Evolutionary conservation across 108 stramenopile genomes (phyloP).

Genomic region (Skeletonema costatum): DNA sequence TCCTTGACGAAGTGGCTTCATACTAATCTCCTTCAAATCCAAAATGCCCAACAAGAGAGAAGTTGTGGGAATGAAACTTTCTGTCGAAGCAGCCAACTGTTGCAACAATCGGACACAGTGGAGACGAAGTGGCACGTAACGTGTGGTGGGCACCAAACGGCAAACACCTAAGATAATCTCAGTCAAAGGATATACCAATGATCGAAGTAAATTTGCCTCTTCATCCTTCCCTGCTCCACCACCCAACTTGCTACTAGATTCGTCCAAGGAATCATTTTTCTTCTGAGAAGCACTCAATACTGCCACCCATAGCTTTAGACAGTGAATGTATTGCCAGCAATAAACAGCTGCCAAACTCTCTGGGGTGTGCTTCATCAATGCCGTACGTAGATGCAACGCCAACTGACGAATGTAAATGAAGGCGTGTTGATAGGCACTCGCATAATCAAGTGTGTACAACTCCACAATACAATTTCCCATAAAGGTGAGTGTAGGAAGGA

Average conservation of each 20-base stretch:
- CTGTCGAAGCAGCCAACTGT: slow-evolving; percentile 89
- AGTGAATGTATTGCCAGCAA: slow-evolving; percentile 97
- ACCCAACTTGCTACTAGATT: slow-evolving; percentile 26
- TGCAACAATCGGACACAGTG: slow-evolving; percentile 92
- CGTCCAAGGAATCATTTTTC: slow-evolving; percentile 54
- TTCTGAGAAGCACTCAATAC: slow-evolving; percentile 76
- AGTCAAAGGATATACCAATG: slow-evolving; percentile 85
- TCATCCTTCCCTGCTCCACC: slow-evolving; percentile 46
- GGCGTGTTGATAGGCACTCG: slow-evolving; percentile 96
- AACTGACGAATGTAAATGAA: slow-evolving; percentile 98
- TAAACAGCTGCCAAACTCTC: slow-evolving; percentile 84
- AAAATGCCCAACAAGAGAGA: slow-evolving; percentile 83
- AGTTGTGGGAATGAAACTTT: slow-evolving; percentile 89
- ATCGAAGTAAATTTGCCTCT: slow-evolving; percentile 68
- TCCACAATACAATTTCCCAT: slow-evolving; percentile 97
- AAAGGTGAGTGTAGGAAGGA: slow-evolving; percentile 83
- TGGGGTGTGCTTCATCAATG: slow-evolving; percentile 89
- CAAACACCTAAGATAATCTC: slow-evolving; percentile 89
- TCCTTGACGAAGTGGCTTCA: slow-evolving; percentile 56
- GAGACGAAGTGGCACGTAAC: slow-evolving; percentile 88
- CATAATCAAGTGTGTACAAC: slow-evolving; percentile 91
- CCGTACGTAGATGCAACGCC: slow-evolving; percentile 92
- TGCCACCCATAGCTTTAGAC: slow-evolving; percentile 93
- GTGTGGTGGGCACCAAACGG: slow-evolving; percentile 75
- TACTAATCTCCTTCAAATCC: slow-evolving; percentile 82